Base-by-base conservation (phyloP, 352 stramenopile species). In the Phytopythium mirpurense region DNA sequence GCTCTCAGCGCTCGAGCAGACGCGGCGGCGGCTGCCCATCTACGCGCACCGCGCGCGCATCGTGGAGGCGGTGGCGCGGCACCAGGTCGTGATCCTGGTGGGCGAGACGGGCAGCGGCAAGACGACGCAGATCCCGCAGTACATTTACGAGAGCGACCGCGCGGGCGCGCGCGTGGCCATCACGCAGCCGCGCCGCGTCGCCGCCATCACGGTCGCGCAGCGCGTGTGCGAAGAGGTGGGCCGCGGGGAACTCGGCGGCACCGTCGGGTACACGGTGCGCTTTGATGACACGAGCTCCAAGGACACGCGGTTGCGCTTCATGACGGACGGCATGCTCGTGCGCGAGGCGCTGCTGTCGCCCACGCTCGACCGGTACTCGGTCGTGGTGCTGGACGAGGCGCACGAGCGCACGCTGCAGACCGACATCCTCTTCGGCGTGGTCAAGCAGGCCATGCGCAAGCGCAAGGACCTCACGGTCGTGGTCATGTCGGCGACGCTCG, bases 401-500 rank as follows among this genome's bases (percentile, higher is more conserved):
- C 84, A 91, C 67, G 88, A 90, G 59, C 78, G 80, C 21, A 96
- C 92, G 60, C 53, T 93, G 44, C 71, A 95, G 69, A 95, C 83
- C n/a, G 85, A 95, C 61, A 97, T 98, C 53, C 64, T 97, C 35
- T 91, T 90, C 58, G 72, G 80, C 8, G 90, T 98, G 59, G 76
- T 93, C 44, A 90, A 93, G 70, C 79, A 74, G 18, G 88, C 87
- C 21, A 69, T 94, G 65, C 63, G 83, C 37, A 86, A 83, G 57
- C 78, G 86, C 34, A 82, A 72, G 37, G 74, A 94, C 53, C 72
- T 99, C n/a, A 93, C 90, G 55, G 83, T 99, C 12, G 84, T 99
- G 26, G 92, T 99, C 56, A 99, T 99, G 95, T 98, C 92, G n/a
- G 97, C 97, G 38, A 99, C 96, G 32, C 71, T 99, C 24, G 90